Evolutionary conservation across 768 basidiomycete genomes (phyloP), one percentile per base, ranked within the genome.

Genomic region (Boletellus ananas): DNA sequence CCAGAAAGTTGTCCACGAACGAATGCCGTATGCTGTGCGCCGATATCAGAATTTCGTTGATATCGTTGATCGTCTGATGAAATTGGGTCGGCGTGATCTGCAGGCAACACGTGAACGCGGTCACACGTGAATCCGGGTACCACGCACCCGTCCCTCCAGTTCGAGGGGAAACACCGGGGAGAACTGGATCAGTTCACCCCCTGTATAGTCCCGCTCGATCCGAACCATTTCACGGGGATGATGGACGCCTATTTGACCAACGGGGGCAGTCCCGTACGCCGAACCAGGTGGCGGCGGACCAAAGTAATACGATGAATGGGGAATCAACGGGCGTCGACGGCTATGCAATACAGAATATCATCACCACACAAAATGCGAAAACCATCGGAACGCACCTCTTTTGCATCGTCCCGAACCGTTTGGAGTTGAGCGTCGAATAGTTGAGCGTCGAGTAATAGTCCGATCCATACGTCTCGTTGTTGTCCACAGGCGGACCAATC

Each of bases 71-170:
- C 27, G 91, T 88, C 67, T 90, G 86, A 38, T 88, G 77, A 66
- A 94, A 97, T 59, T 92, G 84, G 3, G 87, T 90, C 20, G 94
- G 91, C 10, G 90, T 88, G 61, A 99, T 83, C 94, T 96, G 61
- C 11, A 31, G 23, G 23, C 23, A 45, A 20, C 21, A 6, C 17
- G 35, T 42, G 11, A 56, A 36, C 4, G 13, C 16, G 8, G 35
- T 54, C 41, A 25, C 10, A 34, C 17, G 13, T 3, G 40, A 35
- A 1, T 9, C n/a, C 29, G 10, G 18, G 13, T 43, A 20, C 9
- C 34, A 73, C 89, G 62, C 60, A 95, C 94, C 67, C 96, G 79
- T 40, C 92, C 91, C 58, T 97, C 94, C 6, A 99, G 75, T 67
- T 99, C 96, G 36, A 94, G 71, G 1, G 92, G 94, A 68, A 87